phyloP scores from a whole-genome alignment of 352 stramenopile species.

The Phytophthora citrophthora region DNA sequence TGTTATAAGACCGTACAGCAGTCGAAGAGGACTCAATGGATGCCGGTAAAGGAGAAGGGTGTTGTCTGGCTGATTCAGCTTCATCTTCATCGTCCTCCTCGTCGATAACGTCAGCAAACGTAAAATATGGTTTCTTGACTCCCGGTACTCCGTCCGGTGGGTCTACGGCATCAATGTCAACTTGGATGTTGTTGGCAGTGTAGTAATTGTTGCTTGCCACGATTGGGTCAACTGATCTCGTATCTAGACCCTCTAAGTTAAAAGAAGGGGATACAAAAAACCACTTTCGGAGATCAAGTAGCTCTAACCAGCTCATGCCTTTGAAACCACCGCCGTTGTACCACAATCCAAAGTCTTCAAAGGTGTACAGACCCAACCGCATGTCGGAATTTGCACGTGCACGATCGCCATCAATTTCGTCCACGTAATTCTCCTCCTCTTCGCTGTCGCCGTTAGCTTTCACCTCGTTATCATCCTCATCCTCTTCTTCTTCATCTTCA shows the following conservation, averaged over 20 bases:
- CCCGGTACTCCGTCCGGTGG: slow-evolving; percentile 36
- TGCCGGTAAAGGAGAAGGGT: slow-evolving; percentile 30
- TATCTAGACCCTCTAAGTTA: slow-evolving; percentile 67
- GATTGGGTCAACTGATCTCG: slow-evolving; percentile 70
- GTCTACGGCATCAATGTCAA: slow-evolving; percentile 68
- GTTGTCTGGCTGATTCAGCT: slow-evolving; percentile 3
- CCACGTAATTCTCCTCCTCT: slow-evolving; percentile 30
- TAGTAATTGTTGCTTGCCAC: slow-evolving; percentile 86
- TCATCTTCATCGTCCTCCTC: slow-evolving; percentile 79
- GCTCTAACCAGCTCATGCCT: slow-evolving; percentile 84
- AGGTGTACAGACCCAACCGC: slow-evolving; percentile 66
- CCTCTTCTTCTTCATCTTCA: slow-evolving; percentile 36
- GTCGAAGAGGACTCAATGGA: slow-evolving; percentile 73
- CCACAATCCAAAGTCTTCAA: slow-evolving; percentile 87
- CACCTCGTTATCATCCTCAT: slow-evolving; percentile 25
- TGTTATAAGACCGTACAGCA: slow-evolving; percentile 48
- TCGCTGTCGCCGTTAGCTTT: slow-evolving; percentile 33
- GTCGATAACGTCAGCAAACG: slow-evolving; percentile 68
- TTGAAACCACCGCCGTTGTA: slow-evolving; percentile 86
- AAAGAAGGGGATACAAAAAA: slow-evolving; percentile 78
- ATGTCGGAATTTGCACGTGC: slow-evolving; percentile 58
- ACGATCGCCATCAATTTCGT: slow-evolving; percentile 48
- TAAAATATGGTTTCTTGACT: slow-evolving; percentile 55
- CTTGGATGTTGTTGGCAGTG: slow-evolving; percentile 85
- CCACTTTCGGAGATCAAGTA: slow-evolving; percentile 89